A percentile compares a stretch with the other conserved stretches of the same genome.
Evolutionary conservation across 371 early-diverging fungal genomes (phyloP).

Genomic region (Mortierella sp.): DNA sequence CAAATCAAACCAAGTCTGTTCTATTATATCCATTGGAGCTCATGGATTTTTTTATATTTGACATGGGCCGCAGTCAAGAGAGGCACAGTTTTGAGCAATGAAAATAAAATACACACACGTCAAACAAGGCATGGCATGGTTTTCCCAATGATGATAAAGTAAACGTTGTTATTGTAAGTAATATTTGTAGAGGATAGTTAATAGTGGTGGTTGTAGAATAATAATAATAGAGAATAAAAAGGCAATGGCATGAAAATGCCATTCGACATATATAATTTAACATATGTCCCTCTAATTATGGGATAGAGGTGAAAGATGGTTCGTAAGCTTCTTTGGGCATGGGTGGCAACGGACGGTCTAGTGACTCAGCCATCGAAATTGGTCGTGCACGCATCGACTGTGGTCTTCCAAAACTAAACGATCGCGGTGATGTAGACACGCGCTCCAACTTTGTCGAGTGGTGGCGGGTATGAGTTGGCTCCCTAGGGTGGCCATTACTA

Average conservation of each 20-base stretch:
- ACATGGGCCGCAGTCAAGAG: neutral
- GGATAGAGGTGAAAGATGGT: slow-evolving; percentile 46
- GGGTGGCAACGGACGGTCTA: slow-evolving; percentile 51
- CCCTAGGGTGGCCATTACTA: slow-evolving; percentile 13
- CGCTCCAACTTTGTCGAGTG: slow-evolving; percentile 53
- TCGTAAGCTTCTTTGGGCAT: slow-evolving; percentile 55
- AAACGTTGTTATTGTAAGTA: too few relatives aligned
- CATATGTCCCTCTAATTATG: too few relatives aligned
- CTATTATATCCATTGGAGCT: slow-evolving; percentile 3
- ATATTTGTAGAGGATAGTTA: too few relatives aligned
- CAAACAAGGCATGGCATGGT: too few relatives aligned
- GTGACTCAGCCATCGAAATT: slow-evolving; percentile 52
- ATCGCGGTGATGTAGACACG: slow-evolving; percentile 37
- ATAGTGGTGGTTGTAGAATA: too few relatives aligned
- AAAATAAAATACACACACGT: neutral
- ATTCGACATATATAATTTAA: too few relatives aligned
- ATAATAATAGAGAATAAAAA: too few relatives aligned
- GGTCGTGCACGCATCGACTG: slow-evolving; percentile 50
- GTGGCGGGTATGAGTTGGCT: slow-evolving; percentile 25
- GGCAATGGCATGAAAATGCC: too few relatives aligned
- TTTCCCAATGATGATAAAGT: too few relatives aligned
- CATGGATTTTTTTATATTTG: slow-evolving; percentile 12
- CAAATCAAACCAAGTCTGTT: neutral
- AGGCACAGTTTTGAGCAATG: too few relatives aligned
- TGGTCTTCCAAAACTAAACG: slow-evolving; percentile 47